Evolutionary conservation across 1,139 yeast genomes (phyloP).

Genomic region (Ashbya aceris): DNA sequence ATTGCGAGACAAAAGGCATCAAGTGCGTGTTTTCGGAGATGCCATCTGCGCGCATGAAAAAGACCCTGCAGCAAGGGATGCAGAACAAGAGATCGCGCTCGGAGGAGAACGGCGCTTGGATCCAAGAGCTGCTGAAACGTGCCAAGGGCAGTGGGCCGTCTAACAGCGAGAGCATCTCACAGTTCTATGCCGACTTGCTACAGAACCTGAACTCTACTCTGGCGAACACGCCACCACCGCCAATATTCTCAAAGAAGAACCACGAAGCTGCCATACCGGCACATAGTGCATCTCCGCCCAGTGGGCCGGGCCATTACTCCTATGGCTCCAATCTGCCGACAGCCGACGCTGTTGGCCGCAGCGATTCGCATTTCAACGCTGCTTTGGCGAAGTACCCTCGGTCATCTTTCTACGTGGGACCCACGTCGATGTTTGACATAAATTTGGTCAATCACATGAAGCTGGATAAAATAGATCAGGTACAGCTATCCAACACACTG

Average conservation of each 20-base stretch:
- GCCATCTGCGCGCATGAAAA: slow-evolving; percentile 9
- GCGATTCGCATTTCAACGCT: slow-evolving; percentile 20
- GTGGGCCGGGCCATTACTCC: not conserved
- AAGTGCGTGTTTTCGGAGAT: slow-evolving; percentile 45
- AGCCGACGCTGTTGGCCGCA: slow-evolving; percentile 3
- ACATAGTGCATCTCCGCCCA: not conserved
- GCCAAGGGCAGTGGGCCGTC: slow-evolving; percentile 8
- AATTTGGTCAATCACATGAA: slow-evolving; percentile 45
- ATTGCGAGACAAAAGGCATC: slow-evolving; percentile 60
- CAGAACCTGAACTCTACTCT: slow-evolving; percentile 13
- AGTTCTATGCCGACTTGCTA: slow-evolving; percentile 15
- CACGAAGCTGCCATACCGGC: not conserved
- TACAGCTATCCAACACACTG: slow-evolving; percentile 47
- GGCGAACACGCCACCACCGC: not conserved
- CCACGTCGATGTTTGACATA: slow-evolving; percentile 61
- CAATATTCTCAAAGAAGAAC: not conserved
- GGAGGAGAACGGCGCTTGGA: slow-evolving; percentile 14
- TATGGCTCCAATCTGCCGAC: not conserved
- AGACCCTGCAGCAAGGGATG: slow-evolving; percentile 2
- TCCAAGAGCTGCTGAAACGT: slow-evolving; percentile 16
- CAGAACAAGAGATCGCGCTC: slow-evolving; percentile 12
- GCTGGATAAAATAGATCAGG: slow-evolving; percentile 53
- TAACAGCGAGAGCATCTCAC: slow-evolving; percentile 9
- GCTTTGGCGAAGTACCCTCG: slow-evolving; percentile 62
- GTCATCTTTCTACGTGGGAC: slow-evolving; percentile 67